Conservation (phyloP, 495 filamentous ascomycete species). For the Trichoderma orchidacearum region DNA sequence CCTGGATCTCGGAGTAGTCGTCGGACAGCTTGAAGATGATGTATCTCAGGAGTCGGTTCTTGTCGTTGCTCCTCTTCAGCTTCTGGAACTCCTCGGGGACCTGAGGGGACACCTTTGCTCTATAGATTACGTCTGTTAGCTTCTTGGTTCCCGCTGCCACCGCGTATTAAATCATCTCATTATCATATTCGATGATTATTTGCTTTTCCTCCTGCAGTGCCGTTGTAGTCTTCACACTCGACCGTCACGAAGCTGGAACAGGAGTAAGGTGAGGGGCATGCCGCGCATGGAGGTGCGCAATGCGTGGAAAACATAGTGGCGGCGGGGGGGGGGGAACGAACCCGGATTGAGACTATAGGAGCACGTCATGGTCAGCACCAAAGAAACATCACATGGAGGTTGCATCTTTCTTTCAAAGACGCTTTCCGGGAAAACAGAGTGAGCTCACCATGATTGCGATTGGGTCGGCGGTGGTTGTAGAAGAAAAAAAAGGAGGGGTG, state of each 20-base stretch:
- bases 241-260: neutral
- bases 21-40: conserved; percentile 96
- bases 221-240: neutral
- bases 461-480: neutral
- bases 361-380: neutral
- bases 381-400: neutral
- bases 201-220: neutral
- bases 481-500: neutral
- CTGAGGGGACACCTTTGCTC: neutral
- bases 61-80: conserved; percentile 68
- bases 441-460: conserved; percentile 9
- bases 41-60: conserved; percentile 51
- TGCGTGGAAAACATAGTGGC: conserved; percentile 5
- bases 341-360: conserved; percentile 53
- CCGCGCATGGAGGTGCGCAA: neutral
- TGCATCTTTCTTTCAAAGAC: neutral
- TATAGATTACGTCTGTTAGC: conserved; percentile 15
- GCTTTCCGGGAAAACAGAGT: neutral
- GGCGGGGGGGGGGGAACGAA: conserved; percentile 26
- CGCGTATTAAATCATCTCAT: neutral
- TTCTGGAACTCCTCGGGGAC: conserved; percentile 78
- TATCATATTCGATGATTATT: neutral
- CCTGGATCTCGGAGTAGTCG: conserved; percentile 78
- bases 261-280: neutral
- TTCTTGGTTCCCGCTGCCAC: neutral